Evolutionary conservation across 257 asterid genomes (phyloP), one percentile per base, ranked within the genome.

Genomic region (Solanum rostratum): DNA sequence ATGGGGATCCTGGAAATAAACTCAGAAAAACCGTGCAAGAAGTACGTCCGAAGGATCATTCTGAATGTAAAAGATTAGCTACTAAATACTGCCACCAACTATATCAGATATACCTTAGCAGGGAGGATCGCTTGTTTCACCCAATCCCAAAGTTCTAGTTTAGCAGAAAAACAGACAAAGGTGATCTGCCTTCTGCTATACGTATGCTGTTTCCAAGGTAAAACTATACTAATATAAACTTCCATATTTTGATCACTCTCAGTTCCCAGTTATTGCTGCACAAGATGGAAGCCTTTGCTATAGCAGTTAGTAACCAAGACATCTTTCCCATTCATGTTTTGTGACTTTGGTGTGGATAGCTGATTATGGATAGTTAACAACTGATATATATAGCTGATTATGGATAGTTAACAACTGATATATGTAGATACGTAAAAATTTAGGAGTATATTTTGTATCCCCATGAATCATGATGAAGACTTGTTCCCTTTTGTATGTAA

Each of bases 1-100:
- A 81, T 39, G 89, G 89, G 13, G 88, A 86, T 85, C 68, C 54
- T 12, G 80, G 81, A 55, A 68, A 79, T 24, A 85, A 66, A 71
- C 83, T 85, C 55, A 86, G 79, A 74, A 90, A 88, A 88, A 83
- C 87, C 2, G 89, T 81, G 37, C 29, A 39, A 5, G 92, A 90
- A 81, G 90, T 90, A 14, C 79, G 79, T 30, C 88, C 88, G 13
- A 88, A 86, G 15, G 82, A 62, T 63, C 76, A 43, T 65, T 80
- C 41, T 24, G 79, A 62, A 62, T 82, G 85, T 29, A 69, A 82
- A 82, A 65, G 85, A 65, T 62, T 82, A 37, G 85, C 85, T n/a
- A 82, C 79, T 46, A 19, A 65, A 39, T 65, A 46, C 63, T 82
- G 62, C 30, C 12, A 84, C 81, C 63, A 86, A 76, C 84, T 84